These are phyloP conservation scores for Thermomyces lanuginosus DNA, from an alignment of 2,329 filamentous ascomycete species.

Conservation along the genomic window DNA sequence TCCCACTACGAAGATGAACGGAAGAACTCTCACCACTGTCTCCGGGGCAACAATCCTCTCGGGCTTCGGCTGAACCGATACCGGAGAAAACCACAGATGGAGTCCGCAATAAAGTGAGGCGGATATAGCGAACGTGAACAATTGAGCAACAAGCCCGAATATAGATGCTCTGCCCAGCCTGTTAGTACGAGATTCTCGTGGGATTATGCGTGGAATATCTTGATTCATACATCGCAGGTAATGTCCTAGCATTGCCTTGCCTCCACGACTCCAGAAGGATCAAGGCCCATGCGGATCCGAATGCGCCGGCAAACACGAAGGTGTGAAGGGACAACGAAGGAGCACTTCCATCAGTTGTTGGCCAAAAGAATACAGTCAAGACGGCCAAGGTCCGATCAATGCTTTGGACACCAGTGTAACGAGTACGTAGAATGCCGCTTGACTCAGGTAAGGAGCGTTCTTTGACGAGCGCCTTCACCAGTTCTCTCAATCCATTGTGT, in stretches of 20 bases:
- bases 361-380: conserved; percentile 26
- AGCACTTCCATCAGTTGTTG: conserved; percentile 22
- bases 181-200: conserved; percentile 5
- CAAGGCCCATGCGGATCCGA: conserved; percentile 27
- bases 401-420: conserved; percentile 19
- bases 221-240: conserved; percentile 30
- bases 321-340: conserved; percentile 21
- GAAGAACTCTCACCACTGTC: conserved; percentile 20
- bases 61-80: conserved; percentile 19
- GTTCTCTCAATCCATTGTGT: conserved; percentile 15
- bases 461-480: conserved; percentile 14
- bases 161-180: conserved; percentile 15
- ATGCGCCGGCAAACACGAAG: conserved; percentile 25
- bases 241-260: conserved; percentile 25
- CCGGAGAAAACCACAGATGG: conserved; percentile 29
- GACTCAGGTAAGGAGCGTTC: conserved; percentile 8
- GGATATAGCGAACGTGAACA: conserved; percentile 29
- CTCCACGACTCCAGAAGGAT: conserved; percentile 31
- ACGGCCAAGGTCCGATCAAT: conserved; percentile 17
- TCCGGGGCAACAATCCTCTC: conserved; percentile 19
- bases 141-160: conserved; percentile 28
- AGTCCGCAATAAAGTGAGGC: conserved; percentile 28
- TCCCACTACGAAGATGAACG: conserved; percentile 26
- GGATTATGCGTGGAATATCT: conserved; percentile 2
- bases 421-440: conserved; percentile 10